Conservation (phyloP, 1,284 basidiomycete species). For the Cutaneotrichosporon arboriforme region DNA sequence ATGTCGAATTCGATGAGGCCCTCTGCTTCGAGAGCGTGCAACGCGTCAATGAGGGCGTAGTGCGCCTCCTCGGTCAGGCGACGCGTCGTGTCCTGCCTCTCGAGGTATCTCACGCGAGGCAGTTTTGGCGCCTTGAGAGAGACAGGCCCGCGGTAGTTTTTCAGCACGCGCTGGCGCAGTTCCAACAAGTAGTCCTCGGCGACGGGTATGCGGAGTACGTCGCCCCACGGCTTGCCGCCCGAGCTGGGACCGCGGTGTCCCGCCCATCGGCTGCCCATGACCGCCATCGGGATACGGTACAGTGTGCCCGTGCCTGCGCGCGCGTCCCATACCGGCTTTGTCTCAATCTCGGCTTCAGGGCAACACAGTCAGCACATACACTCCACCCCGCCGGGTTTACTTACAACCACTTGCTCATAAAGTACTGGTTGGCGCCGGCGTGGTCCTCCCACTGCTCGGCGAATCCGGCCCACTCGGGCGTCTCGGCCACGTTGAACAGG, state of each 20-base stretch:
- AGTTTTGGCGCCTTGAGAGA: not conserved
- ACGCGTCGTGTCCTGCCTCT: conserved; percentile 57
- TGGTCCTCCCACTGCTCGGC: conserved; percentile 24
- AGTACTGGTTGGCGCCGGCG: conserved; percentile 33
- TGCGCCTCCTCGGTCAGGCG: conserved; percentile 30
- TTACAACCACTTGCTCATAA: conserved; percentile 31
- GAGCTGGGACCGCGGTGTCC: conserved; percentile 25
- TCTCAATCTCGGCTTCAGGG: conserved; percentile 21
- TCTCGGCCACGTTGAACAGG: conserved; percentile 9
- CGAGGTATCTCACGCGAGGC: conserved; percentile 13
- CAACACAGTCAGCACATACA: not conserved
- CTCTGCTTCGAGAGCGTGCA: conserved; percentile 45
- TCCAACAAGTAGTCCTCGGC: conserved; percentile 21
- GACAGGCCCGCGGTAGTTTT: conserved; percentile 17
- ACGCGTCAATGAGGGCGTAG: conserved; percentile 22
- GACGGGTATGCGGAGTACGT: conserved; percentile 31
- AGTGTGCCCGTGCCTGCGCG: conserved; percentile 14
- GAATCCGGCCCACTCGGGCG: conserved; percentile 11
- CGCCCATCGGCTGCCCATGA: conserved; percentile 20
- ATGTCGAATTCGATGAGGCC: conserved; percentile 7
- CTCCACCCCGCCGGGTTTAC: not conserved
- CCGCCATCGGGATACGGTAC: conserved; percentile 21
- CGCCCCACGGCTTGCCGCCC: conserved; percentile 29
- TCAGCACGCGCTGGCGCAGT: conserved; percentile 23
- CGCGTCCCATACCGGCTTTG: conserved; percentile 15